phyloP scores from a whole-genome alignment of 129 eudicot genomes.

The Scalesia atractyloides region DNA sequence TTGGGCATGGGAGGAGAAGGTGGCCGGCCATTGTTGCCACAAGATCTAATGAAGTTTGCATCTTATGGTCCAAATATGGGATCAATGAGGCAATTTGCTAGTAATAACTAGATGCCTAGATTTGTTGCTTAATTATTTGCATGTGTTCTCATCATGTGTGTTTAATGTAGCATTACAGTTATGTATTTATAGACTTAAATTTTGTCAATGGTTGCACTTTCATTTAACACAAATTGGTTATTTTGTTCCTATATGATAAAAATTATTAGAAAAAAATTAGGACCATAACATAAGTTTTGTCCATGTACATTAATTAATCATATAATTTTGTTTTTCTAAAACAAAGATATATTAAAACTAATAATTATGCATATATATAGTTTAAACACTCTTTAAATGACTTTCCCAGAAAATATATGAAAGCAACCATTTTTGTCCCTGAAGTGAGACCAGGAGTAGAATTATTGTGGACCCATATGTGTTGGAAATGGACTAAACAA shows the following conservation, averaged over 20 bases:
- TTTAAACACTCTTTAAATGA: background rate
- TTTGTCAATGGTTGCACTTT: conserved; percentile 19
- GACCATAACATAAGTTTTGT: no score
- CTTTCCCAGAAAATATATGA: background rate
- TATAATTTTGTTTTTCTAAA: no score
- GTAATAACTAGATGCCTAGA: background rate
- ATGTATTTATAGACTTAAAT: conserved; percentile 32
- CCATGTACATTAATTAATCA: no score
- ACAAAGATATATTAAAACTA: no score
- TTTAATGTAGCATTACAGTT: conserved; percentile 31
- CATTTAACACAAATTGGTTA: background rate
- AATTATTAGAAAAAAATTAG: no score
- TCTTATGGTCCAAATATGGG: conserved; percentile 80
- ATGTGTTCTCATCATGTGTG: conserved; percentile 26
- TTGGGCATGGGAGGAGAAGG: conserved; percentile 84
- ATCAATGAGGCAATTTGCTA: conserved; percentile 57
- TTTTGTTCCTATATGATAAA: background rate
- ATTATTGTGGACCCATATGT: conserved; percentile 37
- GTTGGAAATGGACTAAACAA: conserved; percentile 43
- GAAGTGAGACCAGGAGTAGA: conserved; percentile 11
- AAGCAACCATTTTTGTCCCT: conserved; percentile 6
- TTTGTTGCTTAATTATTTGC: conserved; percentile 9
- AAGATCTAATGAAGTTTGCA: conserved; percentile 80
- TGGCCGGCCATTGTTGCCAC: conserved; percentile 73
- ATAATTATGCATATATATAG: background rate